Evolutionary conservation across 1,284 basidiomycete genomes (phyloP).

Genomic region (Tilletia indica): DNA sequence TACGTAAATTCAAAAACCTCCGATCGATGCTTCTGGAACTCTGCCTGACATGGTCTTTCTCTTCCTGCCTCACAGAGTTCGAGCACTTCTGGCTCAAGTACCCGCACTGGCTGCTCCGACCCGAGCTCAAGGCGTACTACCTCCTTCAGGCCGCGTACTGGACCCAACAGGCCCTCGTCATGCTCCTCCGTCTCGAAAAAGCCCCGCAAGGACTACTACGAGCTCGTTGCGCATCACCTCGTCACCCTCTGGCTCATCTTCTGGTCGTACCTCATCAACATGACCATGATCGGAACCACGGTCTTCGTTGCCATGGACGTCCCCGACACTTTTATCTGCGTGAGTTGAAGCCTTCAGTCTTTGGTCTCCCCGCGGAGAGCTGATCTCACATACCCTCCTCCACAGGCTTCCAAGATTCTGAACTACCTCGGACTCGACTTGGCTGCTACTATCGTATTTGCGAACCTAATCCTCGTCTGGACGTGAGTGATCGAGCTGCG

Average conservation of each 20-base stretch:
- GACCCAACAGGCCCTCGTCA: conserved; percentile 87
- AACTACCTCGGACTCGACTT: conserved; percentile 51
- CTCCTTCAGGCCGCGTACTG: conserved; percentile 77
- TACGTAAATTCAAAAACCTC: background rate
- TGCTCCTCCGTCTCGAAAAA: conserved; percentile 82
- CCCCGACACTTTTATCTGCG: conserved; percentile 64
- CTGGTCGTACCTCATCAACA: conserved; percentile 60
- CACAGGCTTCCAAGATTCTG: conserved; percentile 54
- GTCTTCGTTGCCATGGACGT: conserved; percentile 97
- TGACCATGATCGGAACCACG: conserved; percentile 84
- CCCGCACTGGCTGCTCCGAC: conserved; percentile 69
- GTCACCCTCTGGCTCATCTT: conserved; percentile 94
- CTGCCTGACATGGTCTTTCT: background rate
- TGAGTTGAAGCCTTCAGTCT: background rate
- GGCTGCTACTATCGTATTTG: conserved; percentile 39
- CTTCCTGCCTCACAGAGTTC: conserved; percentile 25
- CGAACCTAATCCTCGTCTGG: conserved; percentile 51
- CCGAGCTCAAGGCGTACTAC: conserved; percentile 85
- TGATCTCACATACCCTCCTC: background rate
- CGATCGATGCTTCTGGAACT: background rate
- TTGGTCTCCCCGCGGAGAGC: conserved; percentile 59
- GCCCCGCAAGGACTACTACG: conserved; percentile 84
- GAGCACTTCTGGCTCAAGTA: conserved; percentile 55
- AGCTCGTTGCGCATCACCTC: conserved; percentile 78
- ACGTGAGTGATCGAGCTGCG: conserved; percentile 21